Percentiles rank a stretch among this genome's conserved stretches.
These are phyloP conservation scores for Mucor circinelloides DNA, from an alignment of 371 early-diverging fungal species.

Conservation along the genomic window DNA sequence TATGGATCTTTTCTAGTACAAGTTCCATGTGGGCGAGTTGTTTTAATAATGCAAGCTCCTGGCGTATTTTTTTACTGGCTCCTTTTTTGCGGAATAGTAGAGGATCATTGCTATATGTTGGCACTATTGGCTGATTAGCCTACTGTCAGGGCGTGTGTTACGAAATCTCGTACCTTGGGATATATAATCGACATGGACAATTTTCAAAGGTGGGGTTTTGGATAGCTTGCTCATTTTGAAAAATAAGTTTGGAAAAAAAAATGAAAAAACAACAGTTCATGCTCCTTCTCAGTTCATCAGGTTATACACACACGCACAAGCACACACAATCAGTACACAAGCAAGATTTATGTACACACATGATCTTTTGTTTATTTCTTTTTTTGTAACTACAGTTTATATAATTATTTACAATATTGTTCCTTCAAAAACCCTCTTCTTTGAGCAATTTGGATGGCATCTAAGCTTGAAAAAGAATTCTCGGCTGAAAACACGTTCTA, in stretches of 20 bases:
- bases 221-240: constrained; percentile 2
- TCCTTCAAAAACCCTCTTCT: constrained; percentile 2
- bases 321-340: not conserved
- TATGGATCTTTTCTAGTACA: constrained; percentile 11
- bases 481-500: not conserved
- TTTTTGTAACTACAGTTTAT: not conserved
- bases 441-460: not conserved
- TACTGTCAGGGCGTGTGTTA: not conserved
- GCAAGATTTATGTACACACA: not conserved
- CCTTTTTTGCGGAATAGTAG: not conserved
- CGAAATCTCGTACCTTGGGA: not conserved
- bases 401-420: not conserved
- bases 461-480: not conserved
- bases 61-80: not conserved
- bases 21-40: constrained; percentile 15
- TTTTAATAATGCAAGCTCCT: constrained; percentile 11
- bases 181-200: not conserved
- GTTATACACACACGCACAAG: not conserved
- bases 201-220: constrained; percentile 7
- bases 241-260: not conserved
- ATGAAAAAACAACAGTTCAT: not conserved
- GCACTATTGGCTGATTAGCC: not conserved
- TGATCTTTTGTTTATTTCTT: not conserved
- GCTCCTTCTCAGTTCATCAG: not conserved
- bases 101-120: not conserved